Evolutionary conservation across 768 basidiomycete genomes (phyloP).

Genomic region (Phaeotremella skinneri): DNA sequence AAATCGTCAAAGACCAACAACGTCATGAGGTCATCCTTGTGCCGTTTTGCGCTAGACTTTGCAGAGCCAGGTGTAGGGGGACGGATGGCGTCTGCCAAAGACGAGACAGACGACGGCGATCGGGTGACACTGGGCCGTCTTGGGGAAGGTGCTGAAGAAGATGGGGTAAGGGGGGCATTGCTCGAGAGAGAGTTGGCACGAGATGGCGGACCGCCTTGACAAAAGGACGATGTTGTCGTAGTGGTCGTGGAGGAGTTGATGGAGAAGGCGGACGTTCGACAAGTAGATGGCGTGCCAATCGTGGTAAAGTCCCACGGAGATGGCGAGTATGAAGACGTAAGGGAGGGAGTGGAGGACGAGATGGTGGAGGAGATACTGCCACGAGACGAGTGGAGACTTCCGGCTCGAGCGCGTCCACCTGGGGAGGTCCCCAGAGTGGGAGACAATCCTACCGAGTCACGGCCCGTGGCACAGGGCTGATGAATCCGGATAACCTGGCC

Average conservation of each 20-base stretch:
- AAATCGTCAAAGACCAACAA: slow-evolving; percentile 44
- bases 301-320: slow-evolving; percentile 35
- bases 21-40: slow-evolving; percentile 31
- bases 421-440: neutral
- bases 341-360: slow-evolving; percentile 24
- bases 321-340: neutral
- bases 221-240: neutral
- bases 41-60: slow-evolving; percentile 6
- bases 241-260: slow-evolving; percentile 8
- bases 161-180: neutral
- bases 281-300: slow-evolving; percentile 12
- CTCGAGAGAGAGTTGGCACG: slow-evolving; percentile 2
- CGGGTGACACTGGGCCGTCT: slow-evolving; percentile 14
- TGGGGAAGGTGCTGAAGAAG: slow-evolving; percentile 3
- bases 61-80: slow-evolving; percentile 1
- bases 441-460: neutral
- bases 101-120: slow-evolving; percentile 13
- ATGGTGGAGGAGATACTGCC: slow-evolving; percentile 32
- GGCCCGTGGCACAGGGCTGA: neutral
- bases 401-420: slow-evolving; percentile 16
- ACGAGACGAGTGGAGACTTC: slow-evolving; percentile 21
- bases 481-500: slow-evolving; percentile 60
- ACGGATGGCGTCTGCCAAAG: slow-evolving; percentile 1
- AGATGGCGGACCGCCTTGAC: slow-evolving; percentile 1
- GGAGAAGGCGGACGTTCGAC: slow-evolving; percentile 18